phyloP scores from a whole-genome alignment of 371 early-diverging fungal species.

The Amoeboaphelidium protococcarum region DNA sequence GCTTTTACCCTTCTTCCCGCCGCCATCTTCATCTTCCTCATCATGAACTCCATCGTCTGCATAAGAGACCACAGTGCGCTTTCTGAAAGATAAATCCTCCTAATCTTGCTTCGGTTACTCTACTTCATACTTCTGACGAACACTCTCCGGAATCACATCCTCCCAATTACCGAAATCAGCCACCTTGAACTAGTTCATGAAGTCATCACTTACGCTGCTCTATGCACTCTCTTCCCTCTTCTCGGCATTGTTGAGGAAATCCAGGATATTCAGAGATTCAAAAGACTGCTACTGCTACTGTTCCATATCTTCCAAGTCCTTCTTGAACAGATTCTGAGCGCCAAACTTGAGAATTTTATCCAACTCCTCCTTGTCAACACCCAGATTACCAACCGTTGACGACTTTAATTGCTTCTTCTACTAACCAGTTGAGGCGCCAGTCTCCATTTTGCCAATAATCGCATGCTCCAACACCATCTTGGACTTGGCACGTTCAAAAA shows the following conservation, averaged over 20 bases:
- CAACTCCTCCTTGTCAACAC: conserved; percentile 41
- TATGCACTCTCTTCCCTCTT: conserved; percentile 29
- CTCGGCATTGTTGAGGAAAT: conserved; percentile 71
- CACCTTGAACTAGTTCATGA: conserved; percentile 73
- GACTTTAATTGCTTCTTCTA: too few species aligned
- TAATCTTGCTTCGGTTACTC: conserved; percentile 3
- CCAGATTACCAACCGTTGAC: conserved; percentile 24
- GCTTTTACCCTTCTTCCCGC: background rate
- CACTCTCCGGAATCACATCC: conserved; percentile 73
- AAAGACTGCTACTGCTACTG: conserved; percentile 30
- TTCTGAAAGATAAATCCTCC: conserved; percentile 1
- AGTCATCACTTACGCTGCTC: conserved; percentile 44
- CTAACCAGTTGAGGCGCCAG: too few species aligned
- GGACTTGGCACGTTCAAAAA: conserved; percentile 87
- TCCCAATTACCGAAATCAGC: conserved; percentile 84
- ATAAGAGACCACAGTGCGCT: conserved; percentile 1
- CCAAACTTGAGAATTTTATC: conserved; percentile 88
- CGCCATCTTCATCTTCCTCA: conserved; percentile 4
- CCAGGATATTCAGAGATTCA: conserved; percentile 79
- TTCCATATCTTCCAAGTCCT: conserved; percentile 10
- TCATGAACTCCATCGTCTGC: background rate
- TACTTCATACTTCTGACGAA: conserved; percentile 21
- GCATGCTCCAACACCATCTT: conserved; percentile 96
- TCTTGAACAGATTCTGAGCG: conserved; percentile 76
- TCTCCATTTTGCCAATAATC: conserved; percentile 92